Base-by-base conservation (phyloP, 352 stramenopile genomes). In the Aphanomyces stellatus region DNA sequence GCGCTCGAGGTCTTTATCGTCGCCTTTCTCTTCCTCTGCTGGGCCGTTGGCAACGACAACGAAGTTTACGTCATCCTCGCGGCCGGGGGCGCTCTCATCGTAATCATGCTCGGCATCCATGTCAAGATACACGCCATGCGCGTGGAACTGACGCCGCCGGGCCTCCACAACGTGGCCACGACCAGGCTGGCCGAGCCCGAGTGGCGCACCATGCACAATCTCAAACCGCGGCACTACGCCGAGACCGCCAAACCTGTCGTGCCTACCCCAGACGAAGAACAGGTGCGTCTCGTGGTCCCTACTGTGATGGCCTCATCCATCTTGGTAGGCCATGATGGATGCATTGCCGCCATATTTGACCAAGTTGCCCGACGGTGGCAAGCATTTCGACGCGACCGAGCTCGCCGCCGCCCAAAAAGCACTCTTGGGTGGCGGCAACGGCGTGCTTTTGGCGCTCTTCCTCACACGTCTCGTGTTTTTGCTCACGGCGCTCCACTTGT, bases 401-500 rank as follows among this genome's bases (percentile, higher is more conserved):
- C 73, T 90, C 5, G 72, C 69, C 6, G 65, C 63, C 3, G 71
- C 66, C 1, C 82, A 91, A 56, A 63, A 70, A 25, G 70, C 63
- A 41, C 63, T 88, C 2, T 70, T 91, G 10, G 63, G 65, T 51
- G 73, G 77, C 25, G 78, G 73, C 31, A 85, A 91, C 30, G 82
- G 82, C 8, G 80, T 88, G 1, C 35, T 81, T 8, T 63, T 91
- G 6, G 79, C 80, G 17, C 51, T 89, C 1, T 88, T 91, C 70
- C 86, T 70, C 10, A 88, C 79, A 37, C 73, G 80, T 1, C 74
- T 91, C 51, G 78, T 88, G 24, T 88, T 91, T 24, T 51, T 91
- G 13, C 72, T 91, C 30, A 88, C 81, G 10, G 82, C 82, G 22
- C 72, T 91, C 56, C 82, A 91, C 60, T 51, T 91, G 2, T 80